These are phyloP conservation scores for Sequoia sempervirens DNA, from an alignment of 75 land plant genomes.

Conservation along the genomic window DNA sequence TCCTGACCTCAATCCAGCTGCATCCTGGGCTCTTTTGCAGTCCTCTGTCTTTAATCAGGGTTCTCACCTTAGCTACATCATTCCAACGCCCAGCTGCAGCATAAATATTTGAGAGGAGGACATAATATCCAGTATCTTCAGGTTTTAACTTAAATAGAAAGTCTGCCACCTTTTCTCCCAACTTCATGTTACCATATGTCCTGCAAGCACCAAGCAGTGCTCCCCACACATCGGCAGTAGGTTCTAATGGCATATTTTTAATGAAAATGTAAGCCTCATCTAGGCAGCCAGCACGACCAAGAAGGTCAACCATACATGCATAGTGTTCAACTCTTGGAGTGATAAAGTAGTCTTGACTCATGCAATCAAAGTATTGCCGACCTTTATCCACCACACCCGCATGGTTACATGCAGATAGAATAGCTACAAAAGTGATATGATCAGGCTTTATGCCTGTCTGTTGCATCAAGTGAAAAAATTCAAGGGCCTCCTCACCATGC, in stretches of 20 bases:
- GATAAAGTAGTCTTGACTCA: not conserved
- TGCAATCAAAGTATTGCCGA: not conserved
- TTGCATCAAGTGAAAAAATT: not conserved
- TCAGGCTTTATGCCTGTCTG: not conserved
- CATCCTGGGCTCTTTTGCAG: constrained; percentile 25
- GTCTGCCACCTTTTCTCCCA: constrained; percentile 29
- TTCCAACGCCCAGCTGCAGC: constrained; percentile 23
- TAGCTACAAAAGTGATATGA: constrained; percentile 7
- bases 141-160: constrained; percentile 13
- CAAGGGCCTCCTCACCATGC: not conserved
- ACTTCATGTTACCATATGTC: constrained; percentile 19
- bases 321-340: not conserved
- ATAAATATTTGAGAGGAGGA: constrained; percentile 29
- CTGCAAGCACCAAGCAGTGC: constrained; percentile 40
- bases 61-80: constrained; percentile 22
- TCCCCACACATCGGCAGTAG: constrained; percentile 30
- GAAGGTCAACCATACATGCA: constrained; percentile 5
- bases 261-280: constrained; percentile 32
- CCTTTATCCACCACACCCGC: constrained; percentile 7
- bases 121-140: constrained; percentile 20
- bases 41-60: constrained; percentile 16
- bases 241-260: constrained; percentile 39
- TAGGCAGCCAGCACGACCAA: constrained; percentile 1
- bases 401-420: constrained; percentile 13
- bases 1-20: constrained; percentile 33